phyloP scores from a whole-genome alignment of 202 grass and related monocot genomes.

The Elaeis oleifera region DNA sequence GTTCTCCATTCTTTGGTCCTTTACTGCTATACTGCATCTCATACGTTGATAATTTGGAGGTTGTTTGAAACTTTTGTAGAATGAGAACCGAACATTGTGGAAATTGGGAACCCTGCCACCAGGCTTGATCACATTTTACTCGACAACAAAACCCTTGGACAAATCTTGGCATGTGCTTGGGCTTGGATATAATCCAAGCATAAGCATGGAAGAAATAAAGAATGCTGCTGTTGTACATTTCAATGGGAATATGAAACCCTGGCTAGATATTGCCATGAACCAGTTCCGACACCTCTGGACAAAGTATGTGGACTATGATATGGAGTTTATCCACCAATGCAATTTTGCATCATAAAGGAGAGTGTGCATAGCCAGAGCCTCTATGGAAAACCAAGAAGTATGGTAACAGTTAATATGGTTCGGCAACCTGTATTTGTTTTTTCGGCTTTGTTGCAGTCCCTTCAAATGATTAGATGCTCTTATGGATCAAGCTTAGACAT shows the following conservation, averaged over 20 bases:
- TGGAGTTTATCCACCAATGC: slow-evolving; percentile 62
- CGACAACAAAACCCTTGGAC: slow-evolving; percentile 88
- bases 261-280: slow-evolving; percentile 97
- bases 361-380: too few species aligned
- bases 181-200: slow-evolving; percentile 93
- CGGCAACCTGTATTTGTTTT: too few species aligned
- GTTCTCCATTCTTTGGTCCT: not conserved
- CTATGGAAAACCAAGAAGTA: too few species aligned
- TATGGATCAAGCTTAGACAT: too few species aligned
- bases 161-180: slow-evolving; percentile 99
- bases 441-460: too few species aligned
- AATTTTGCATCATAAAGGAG: slow-evolving; percentile 61
- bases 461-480: too few species aligned
- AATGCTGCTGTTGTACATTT: slow-evolving; percentile 97
- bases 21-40: slow-evolving; percentile 1
- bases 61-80: slow-evolving; percentile 37
- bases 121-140: slow-evolving; percentile 96
- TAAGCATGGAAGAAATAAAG: slow-evolving; percentile 95
- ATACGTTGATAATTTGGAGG: slow-evolving; percentile 5
- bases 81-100: slow-evolving; percentile 87
- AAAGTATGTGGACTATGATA: slow-evolving; percentile 84
- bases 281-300: slow-evolving; percentile 87
- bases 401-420: too few species aligned
- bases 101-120: slow-evolving; percentile 87
- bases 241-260: slow-evolving; percentile 99